phyloP scores from a whole-genome alignment of 225 moss, liverwort and hornwort species.

The Physcomitrellopsis africana region DNA sequence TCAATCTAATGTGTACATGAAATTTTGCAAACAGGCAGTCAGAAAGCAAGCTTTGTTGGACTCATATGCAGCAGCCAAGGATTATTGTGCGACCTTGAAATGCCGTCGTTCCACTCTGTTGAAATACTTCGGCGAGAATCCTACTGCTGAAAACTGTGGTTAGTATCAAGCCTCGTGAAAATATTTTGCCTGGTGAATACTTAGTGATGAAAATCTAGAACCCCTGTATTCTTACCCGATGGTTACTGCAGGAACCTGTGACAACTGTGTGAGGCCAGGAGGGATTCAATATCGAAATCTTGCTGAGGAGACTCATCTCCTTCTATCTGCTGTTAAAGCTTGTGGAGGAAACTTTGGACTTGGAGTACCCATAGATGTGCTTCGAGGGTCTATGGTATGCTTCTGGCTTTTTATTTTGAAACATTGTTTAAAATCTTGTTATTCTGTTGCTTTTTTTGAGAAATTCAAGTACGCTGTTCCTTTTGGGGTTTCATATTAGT shows the following conservation, averaged over 20 bases:
- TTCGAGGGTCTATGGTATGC: constrained; percentile 80
- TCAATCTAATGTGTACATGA: constrained; percentile 23
- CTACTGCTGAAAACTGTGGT: constrained; percentile 59
- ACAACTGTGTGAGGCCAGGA: constrained; percentile 67
- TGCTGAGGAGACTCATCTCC: constrained; percentile 65
- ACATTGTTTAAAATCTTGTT: not conserved
- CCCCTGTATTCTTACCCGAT: constrained; percentile 11
- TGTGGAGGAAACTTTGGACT: constrained; percentile 83
- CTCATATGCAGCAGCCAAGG: constrained; percentile 71
- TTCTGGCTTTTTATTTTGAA: constrained; percentile 12
- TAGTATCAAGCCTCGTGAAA: constrained; percentile 16
- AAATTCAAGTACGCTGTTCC: constrained; percentile 4
- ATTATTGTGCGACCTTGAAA: constrained; percentile 65
- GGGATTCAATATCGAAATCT: constrained; percentile 55
- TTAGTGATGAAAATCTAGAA: not conserved
- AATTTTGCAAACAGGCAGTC: constrained; percentile 46
- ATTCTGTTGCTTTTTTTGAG: constrained; percentile 9
- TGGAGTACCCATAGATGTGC: constrained; percentile 86
- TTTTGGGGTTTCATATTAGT: not conserved
- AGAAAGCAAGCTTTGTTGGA: constrained; percentile 64
- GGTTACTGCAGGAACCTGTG: constrained; percentile 61
- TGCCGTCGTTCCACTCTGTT: constrained; percentile 72
- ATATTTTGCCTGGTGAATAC: not conserved
- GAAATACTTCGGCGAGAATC: constrained; percentile 71
- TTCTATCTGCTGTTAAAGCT: constrained; percentile 60